These are phyloP conservation scores for Saccharomycopsis crataegensis DNA, from an alignment of 1,139 yeast genomes.

Conservation along the genomic window DNA sequence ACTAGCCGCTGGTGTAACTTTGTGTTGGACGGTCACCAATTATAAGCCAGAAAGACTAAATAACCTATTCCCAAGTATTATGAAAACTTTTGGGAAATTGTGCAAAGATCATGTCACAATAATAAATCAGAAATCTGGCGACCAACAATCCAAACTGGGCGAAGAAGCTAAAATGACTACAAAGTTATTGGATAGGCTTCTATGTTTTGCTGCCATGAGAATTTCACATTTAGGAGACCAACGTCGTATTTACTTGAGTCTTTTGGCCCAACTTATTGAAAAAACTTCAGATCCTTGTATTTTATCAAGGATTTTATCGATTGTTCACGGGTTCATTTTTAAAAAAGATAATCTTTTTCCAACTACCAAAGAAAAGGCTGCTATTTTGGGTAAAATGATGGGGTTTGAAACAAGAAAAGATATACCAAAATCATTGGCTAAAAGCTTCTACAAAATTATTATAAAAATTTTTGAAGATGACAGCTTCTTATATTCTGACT, in stretches of 20 bases:
- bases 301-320: conserved; percentile 64
- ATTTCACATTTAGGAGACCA: conserved; percentile 87
- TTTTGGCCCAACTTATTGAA: conserved; percentile 85
- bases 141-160: conserved; percentile 33
- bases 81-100: conserved; percentile 82
- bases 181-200: conserved; percentile 62
- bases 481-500: conserved; percentile 72
- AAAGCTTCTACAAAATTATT: conserved; percentile 77
- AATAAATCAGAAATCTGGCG: conserved; percentile 37
- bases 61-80: conserved; percentile 62
- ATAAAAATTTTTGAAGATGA: conserved; percentile 85
- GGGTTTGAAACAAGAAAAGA: conserved; percentile 77
- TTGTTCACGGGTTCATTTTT: conserved; percentile 87
- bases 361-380: conserved; percentile 93
- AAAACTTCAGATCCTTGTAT: conserved; percentile 75
- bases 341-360: conserved; percentile 81
- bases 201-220: conserved; percentile 72
- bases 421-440: conserved; percentile 62
- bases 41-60: conserved; percentile 70
- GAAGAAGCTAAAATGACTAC: conserved; percentile 76
- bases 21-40: conserved; percentile 76
- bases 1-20: conserved; percentile 82
- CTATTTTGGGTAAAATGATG: conserved; percentile 88
- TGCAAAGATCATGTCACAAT: conserved; percentile 84
- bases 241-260: conserved; percentile 76